Base-by-base conservation (phyloP, 2,329 filamentous ascomycete species). In the Arachnopeziza araneosa region DNA sequence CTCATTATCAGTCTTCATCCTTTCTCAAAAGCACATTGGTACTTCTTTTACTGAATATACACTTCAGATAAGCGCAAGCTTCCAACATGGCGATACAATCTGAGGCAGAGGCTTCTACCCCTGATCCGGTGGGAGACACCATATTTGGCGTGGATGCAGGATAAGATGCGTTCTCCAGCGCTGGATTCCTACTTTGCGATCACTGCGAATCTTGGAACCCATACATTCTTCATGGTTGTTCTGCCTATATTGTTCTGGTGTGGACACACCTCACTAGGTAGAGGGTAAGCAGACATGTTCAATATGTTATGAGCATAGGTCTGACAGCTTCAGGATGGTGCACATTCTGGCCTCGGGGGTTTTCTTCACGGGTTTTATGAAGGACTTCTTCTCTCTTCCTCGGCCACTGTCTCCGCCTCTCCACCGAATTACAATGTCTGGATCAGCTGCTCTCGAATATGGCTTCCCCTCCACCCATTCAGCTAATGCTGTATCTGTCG, bases 191-290 rank as follows among this genome's bases (percentile, higher is more conserved):
- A 97, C 79, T 99, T 99, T 76, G 93, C 95, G 55, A 91, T 96
- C 66, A 96, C 93, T 0, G 95, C 95, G 64, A 99, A 98, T 75
- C 83, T 98, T 58, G 91, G 95, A 66, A 99, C 95, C 0, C 95
- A 99, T 76, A 99, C 95, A 0, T 98, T 97, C 79, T 99, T 97
- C 80, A 98, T 98, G 93, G 83, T 96, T 67, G 89, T 91, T 60
- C 78, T 99, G 70, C 95, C 95, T 6, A 91, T 98, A 66, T 83
- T 96, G 68, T 98, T 98, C 78, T 99, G 95, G 95, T 96, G 91
- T 70, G 93, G 93, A 57, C 90, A 93, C 75, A 87, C 89, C 51
- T 86, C 83, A 64, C 83, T 96, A 66, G 95, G 91, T 58, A 89
- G 95, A 78, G 93, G 88, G 91, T 96, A 86, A 68, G 87, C 22